Conservation (phyloP, 1,284 basidiomycete genomes). For the Boletus smithii region DNA sequence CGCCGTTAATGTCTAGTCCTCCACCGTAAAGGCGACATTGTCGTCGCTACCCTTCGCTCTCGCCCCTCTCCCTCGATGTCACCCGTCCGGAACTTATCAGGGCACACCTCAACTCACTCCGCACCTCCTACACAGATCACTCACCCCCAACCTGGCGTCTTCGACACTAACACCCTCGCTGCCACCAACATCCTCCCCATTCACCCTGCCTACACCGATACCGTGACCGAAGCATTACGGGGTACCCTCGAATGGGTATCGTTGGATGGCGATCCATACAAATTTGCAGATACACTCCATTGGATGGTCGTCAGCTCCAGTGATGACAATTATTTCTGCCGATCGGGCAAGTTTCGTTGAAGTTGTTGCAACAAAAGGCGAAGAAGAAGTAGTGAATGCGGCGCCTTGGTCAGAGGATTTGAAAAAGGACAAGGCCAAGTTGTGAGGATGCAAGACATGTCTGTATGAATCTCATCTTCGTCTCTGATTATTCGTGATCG, state of each 20-base stretch:
- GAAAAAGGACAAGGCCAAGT: constrained; percentile 10
- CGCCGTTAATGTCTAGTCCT: constrained; percentile 2
- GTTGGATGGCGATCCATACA: constrained; percentile 16
- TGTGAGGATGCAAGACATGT: neutral
- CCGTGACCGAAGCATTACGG: neutral
- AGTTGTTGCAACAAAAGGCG: neutral
- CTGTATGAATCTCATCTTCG: neutral
- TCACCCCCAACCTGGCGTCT: constrained; percentile 17
- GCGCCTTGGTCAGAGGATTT: constrained; percentile 18
- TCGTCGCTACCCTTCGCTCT: constrained; percentile 32
- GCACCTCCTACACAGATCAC: too few relatives aligned
- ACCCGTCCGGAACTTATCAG: constrained; percentile 5
- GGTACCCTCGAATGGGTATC: neutral
- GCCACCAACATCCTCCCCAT: neutral
- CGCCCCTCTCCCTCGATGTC: constrained; percentile 18
- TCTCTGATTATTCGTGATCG: too few relatives aligned
- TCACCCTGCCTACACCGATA: constrained; percentile 15
- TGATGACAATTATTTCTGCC: constrained; percentile 8
- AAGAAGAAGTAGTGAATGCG: constrained; percentile 1
- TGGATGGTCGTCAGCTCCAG: constrained; percentile 4
- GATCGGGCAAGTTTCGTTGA: constrained; percentile 17
- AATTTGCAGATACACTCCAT: constrained; percentile 14
- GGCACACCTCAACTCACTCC: neutral
- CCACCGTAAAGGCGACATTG: constrained; percentile 31
- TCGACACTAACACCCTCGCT: constrained; percentile 7